Evolutionary conservation across 352 stramenopile species (phyloP).

Genomic region (Globisporangium nagaii): DNA sequence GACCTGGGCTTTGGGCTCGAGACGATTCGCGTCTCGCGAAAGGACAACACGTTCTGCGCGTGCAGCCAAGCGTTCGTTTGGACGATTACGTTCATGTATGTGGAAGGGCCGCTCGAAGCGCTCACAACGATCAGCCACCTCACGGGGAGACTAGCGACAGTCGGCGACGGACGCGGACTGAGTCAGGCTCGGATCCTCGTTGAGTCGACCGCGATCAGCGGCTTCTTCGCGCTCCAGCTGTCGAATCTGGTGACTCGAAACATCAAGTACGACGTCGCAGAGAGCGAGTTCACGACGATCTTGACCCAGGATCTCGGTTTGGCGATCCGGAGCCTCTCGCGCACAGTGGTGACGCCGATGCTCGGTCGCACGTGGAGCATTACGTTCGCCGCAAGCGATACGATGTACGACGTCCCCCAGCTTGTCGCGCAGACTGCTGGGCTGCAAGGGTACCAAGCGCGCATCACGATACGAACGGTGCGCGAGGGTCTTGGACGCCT

Average conservation of each 20-base stretch:
- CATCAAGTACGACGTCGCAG: slow-evolving; percentile 57
- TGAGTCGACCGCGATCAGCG: slow-evolving; percentile 52
- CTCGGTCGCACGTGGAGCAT: slow-evolving; percentile 66
- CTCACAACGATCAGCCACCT: slow-evolving; percentile 43
- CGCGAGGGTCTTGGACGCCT: slow-evolving; percentile 59
- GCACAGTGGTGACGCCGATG: slow-evolving; percentile 32
- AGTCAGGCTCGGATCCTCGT: slow-evolving; percentile 40
- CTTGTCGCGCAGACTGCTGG: slow-evolving; percentile 43
- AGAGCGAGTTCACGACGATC: slow-evolving; percentile 48
- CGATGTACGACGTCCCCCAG: slow-evolving; percentile 54
- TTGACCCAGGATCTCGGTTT: slow-evolving; percentile 61
- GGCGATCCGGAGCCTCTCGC: slow-evolving; percentile 45
- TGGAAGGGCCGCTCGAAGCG: slow-evolving; percentile 45
- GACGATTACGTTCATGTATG: slow-evolving; percentile 74
- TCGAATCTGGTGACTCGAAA: slow-evolving; percentile 53
- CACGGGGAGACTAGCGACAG: slow-evolving; percentile 39
- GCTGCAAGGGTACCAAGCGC: slow-evolving; percentile 54
- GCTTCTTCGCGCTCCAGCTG: slow-evolving; percentile 62
- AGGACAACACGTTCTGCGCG: slow-evolving; percentile 63
- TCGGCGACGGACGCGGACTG: slow-evolving; percentile 52
- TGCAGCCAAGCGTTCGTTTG: slow-evolving; percentile 70
- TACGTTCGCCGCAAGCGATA: slow-evolving; percentile 64
- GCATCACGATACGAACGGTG: slow-evolving; percentile 37
- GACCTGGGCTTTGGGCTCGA: slow-evolving; percentile 66
- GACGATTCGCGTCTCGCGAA: slow-evolving; percentile 47